phyloP scores from a whole-genome alignment of 192 early-diverging fungal species.

The Coemansia sp. region DNA sequence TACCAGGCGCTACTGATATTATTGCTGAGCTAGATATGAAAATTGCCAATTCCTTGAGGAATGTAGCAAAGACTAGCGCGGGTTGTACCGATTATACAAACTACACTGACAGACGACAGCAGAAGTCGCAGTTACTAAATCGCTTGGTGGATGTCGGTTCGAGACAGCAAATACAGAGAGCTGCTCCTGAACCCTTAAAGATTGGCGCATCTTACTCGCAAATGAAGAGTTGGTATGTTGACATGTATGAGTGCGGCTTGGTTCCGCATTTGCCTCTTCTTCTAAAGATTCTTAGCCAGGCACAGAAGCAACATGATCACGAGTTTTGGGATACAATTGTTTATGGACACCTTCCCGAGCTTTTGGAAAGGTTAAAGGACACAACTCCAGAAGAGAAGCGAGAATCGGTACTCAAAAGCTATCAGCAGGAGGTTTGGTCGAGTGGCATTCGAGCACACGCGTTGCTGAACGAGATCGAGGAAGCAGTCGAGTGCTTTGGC shows the following conservation, averaged over 20 bases:
- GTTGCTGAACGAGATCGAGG: conserved; percentile 23
- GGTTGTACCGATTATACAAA: not conserved
- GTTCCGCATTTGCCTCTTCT: conserved; percentile 17
- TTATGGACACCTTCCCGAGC: conserved; percentile 28
- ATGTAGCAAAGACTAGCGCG: not conserved
- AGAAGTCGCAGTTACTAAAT: not conserved
- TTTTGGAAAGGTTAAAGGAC: conserved; percentile 14
- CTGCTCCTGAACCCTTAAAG: not conserved
- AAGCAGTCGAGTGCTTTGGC: conserved; percentile 28
- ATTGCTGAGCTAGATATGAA: not conserved
- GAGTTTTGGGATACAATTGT: conserved; percentile 27
- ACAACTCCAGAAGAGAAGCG: not conserved
- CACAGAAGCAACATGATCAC: conserved; percentile 12
- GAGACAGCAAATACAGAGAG: not conserved
- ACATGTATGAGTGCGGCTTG: conserved; percentile 3
- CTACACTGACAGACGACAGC: not conserved
- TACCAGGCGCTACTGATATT: not conserved
- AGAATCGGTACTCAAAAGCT: not conserved
- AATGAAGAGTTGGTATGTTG: conserved; percentile 20
- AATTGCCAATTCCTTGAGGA: not conserved
- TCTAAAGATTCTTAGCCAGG: conserved; percentile 11
- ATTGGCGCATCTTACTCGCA: not conserved
- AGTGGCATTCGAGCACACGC: conserved; percentile 17
- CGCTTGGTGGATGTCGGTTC: not conserved
- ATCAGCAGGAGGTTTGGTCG: conserved; percentile 29